Base-by-base conservation (phyloP, 768 basidiomycete species). In the Calocera cornea region DNA sequence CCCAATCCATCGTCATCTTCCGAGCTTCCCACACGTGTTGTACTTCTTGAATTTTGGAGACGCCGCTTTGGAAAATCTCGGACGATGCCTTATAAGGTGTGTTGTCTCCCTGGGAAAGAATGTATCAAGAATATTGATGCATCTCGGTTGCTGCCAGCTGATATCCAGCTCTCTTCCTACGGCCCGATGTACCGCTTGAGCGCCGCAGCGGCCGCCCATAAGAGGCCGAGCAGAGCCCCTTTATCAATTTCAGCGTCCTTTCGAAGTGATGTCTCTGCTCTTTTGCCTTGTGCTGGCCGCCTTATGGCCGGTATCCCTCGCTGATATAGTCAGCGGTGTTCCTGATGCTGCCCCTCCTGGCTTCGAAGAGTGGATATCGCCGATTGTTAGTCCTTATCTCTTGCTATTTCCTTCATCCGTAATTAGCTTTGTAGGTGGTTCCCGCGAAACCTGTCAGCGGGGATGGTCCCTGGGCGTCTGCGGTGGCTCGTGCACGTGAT, bases 401-500 rank as follows among this genome's bases (percentile, higher is more conserved):
- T 19, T 47, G 44, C 16, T 17, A 47, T 19, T 47, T 3, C 7
- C 44, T 3, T 47, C 24, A 3, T 47, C 24, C 19, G 44, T 24
- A 7, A 24, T 19, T 19, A 10, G 8, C 44, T 17, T 47, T 8
- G 7, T 8, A 47, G 44, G 44, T 47, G 16, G 44, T 47, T 24
- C 44, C 44, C 16, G 44, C 44, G 44, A 47, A 47, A 19, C 44
- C 44, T 8, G 44, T 47, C 44, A 47, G 44, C 24, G 44, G 44
- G 7, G 44, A 47, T 24, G 44, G 44, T 47, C 44, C 87, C 36
- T 89, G 87, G 87, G 78, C 79, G 11, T 72, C 73, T 1, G 87
- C 87, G 22, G 83, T 84, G 70, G 74, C 78, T 34, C 87, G 84
- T 69, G 87, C 87, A 22, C 81, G 81, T 70, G 71, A 75, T 3